A percentile compares a stretch with the other conserved stretches of the same genome.
phyloP scores from a whole-genome alignment of 305 asterid species.

The Fraxinus xanthoxyloides region DNA sequence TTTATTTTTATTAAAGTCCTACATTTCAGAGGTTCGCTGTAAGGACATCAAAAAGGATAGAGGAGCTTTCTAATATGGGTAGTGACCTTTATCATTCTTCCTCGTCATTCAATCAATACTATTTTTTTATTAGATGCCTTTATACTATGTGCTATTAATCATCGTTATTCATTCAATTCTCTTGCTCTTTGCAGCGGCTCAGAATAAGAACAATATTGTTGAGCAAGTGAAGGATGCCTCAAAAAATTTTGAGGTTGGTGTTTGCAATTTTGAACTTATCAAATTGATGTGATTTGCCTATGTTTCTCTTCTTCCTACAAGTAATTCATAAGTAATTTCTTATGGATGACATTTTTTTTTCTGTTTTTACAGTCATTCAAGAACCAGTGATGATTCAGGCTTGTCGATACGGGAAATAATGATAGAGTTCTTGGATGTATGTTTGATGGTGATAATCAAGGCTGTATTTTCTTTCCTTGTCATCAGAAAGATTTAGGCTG shows the following conservation, averaged over 20 bases:
- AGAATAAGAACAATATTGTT: conserved; percentile 27
- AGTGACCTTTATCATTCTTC: not conserved
- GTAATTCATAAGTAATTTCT: not conserved
- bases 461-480: not conserved
- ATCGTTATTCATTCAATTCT: not conserved
- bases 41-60: conserved; percentile 35
- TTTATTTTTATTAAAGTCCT: conserved; percentile 17
- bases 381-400: not conserved
- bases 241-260: conserved; percentile 28
- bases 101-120: not conserved
- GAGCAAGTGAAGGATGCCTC: conserved; percentile 35
- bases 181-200: conserved; percentile 30
- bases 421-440: not conserved
- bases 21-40: conserved; percentile 43
- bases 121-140: not conserved
- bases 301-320: not conserved
- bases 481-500: not conserved
- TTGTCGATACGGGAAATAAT: not conserved
- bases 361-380: not conserved
- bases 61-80: conserved; percentile 34
- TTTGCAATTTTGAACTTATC: not conserved
- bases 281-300: not conserved
- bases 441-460: not conserved
- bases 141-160: not conserved
- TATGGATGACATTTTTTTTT: not conserved